A percentile compares a stretch with the other conserved stretches of the same genome.
Conservation (phyloP, 352 stramenopile genomes). For the Pythium aquatile region DNA sequence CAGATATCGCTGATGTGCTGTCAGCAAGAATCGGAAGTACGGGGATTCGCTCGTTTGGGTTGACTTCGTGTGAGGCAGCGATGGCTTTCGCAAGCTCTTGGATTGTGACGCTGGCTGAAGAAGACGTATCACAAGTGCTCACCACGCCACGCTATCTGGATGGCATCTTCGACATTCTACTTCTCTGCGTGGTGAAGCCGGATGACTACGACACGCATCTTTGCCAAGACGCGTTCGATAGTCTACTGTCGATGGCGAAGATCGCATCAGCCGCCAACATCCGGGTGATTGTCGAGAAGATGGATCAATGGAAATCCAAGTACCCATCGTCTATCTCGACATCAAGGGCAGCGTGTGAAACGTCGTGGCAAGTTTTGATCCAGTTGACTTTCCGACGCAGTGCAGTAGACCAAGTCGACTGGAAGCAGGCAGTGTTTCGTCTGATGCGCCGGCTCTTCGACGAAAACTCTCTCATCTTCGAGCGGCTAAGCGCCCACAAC, state of each 20-base stretch:
- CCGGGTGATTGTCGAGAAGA: not conserved
- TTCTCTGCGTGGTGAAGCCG: not conserved
- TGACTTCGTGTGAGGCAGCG: not conserved
- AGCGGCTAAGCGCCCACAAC: conserved; percentile 2
- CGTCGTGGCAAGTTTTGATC: not conserved
- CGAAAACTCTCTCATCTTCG: not conserved
- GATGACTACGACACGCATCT: not conserved
- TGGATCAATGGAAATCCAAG: not conserved
- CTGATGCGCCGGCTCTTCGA: not conserved
- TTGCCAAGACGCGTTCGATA: not conserved
- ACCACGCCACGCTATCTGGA: not conserved
- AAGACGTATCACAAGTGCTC: not conserved
- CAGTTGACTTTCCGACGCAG: not conserved
- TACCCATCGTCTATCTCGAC: not conserved
- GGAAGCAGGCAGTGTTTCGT: not conserved
- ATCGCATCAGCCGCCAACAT: not conserved
- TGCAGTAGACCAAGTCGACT: not conserved
- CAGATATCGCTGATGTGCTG: not conserved
- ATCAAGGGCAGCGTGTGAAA: not conserved
- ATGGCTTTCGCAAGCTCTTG: not conserved
- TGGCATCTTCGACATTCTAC: conserved; percentile 7
- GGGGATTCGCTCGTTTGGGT: not conserved
- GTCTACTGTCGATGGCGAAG: not conserved
- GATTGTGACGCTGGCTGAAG: not conserved
- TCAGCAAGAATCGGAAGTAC: conserved; percentile 2